Evolutionary conservation across 2,329 filamentous ascomycete genomes (phyloP).

Genomic region (Cercospora sojina): DNA sequence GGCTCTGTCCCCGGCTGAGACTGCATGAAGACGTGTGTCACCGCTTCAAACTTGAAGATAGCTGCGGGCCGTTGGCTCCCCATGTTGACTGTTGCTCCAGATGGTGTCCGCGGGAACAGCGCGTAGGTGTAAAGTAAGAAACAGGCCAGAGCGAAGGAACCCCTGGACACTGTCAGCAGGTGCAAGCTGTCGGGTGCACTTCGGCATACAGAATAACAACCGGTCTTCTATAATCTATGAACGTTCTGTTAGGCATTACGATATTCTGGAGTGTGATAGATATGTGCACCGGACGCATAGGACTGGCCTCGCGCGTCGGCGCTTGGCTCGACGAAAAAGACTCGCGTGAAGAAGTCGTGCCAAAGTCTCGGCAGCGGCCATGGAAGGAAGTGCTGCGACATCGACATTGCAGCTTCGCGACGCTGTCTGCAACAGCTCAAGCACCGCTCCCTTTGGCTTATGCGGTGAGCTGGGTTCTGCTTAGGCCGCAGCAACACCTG

Average conservation of each 20-base stretch:
- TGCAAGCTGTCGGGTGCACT: background rate
- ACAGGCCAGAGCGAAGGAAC: background rate
- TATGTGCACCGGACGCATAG: background rate
- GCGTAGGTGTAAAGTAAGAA: constrained; percentile 1
- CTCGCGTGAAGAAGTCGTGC: background rate
- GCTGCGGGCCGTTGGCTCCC: constrained; percentile 1
- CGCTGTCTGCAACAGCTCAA: too few relatives aligned
- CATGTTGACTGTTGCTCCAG: constrained; percentile 16
- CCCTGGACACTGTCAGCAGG: background rate
- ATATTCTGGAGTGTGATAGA: background rate
- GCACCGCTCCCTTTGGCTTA: too few relatives aligned
- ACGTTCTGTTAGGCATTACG: background rate
- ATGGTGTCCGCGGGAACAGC: background rate
- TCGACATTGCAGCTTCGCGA: background rate
- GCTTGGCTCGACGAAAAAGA: background rate
- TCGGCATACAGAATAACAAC: constrained; percentile 1
- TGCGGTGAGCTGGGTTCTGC: too few relatives aligned
- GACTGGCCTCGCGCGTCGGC: background rate
- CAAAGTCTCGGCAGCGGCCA: background rate
- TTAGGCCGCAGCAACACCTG: too few relatives aligned
- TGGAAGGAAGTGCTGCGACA: background rate
- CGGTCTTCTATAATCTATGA: constrained; percentile 3
- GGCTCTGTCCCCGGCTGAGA: constrained; percentile 51
- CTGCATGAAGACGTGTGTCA: constrained; percentile 53
- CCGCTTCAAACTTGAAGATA: constrained; percentile 36